Evolutionary conservation across 2,329 filamentous ascomycete species (phyloP).

Genomic region (Phoma sp.): DNA sequence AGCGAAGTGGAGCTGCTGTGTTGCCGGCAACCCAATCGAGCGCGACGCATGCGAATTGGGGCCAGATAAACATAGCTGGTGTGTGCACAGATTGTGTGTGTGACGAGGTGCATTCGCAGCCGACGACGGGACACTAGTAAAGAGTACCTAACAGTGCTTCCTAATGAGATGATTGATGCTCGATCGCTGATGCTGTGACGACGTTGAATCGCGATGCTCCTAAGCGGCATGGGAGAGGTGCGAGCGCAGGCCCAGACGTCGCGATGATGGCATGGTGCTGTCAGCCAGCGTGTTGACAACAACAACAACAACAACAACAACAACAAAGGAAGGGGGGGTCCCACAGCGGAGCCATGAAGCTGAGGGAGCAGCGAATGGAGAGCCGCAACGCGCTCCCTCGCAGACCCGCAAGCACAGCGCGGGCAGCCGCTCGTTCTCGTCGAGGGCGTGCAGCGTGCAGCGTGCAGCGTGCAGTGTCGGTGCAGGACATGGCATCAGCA

Average conservation of each 20-base stretch:
- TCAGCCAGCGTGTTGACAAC: slow-evolving; percentile 13
- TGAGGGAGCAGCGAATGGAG: slow-evolving; percentile 31
- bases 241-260: slow-evolving; percentile 4
- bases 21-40: slow-evolving; percentile 24
- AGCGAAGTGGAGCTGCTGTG: slow-evolving; percentile 14
- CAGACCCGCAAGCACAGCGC: slow-evolving; percentile 20
- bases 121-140: slow-evolving; percentile 16
- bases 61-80: slow-evolving; percentile 31
- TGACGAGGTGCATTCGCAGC: slow-evolving; percentile 37
- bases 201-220: slow-evolving; percentile 1
- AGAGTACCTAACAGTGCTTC: too few species aligned
- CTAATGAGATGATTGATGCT: background rate
- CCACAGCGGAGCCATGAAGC: slow-evolving; percentile 27
- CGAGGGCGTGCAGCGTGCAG: slow-evolving; percentile 13
- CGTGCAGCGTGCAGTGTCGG: too few species aligned
- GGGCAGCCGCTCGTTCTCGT: slow-evolving; percentile 25
- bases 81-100: slow-evolving; percentile 29
- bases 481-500: background rate
- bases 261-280: slow-evolving; percentile 2
- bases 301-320: background rate
- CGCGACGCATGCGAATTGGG: slow-evolving; percentile 17
- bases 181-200: slow-evolving; percentile 17
- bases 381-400: slow-evolving; percentile 12
- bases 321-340: slow-evolving; percentile 10
- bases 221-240: background rate